Conservation (phyloP, 2,329 filamentous ascomycete genomes). For the Neurospora sp. region DNA sequence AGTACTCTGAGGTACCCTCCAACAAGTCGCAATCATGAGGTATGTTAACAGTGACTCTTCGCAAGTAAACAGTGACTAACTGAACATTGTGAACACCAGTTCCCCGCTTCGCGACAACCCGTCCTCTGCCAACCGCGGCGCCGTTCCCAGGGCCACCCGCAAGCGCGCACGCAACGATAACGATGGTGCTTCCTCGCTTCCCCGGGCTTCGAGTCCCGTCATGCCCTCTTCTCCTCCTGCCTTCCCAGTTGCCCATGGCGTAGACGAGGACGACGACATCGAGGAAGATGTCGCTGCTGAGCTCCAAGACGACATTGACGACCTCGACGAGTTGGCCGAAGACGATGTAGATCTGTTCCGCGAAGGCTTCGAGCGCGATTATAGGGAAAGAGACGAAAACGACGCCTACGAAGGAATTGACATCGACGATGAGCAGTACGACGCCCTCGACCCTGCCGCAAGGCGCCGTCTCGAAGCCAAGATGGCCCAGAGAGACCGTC, state of each 20-base stretch:
- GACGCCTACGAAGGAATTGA: conserved; percentile 62
- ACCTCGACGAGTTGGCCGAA: conserved; percentile 73
- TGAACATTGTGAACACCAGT: conserved; percentile 34
- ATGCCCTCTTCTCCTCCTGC: conserved; percentile 58
- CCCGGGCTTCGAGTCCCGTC: conserved; percentile 45
- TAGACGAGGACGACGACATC: conserved; percentile 62
- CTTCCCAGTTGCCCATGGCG: conserved; percentile 55
- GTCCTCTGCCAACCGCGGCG: conserved; percentile 73
- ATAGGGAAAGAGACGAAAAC: conserved; percentile 52
- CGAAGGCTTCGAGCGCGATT: conserved; percentile 64
- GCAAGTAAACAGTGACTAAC: not conserved
- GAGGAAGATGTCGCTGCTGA: conserved; percentile 54
- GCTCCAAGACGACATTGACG: conserved; percentile 62
- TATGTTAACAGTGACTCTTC: not conserved
- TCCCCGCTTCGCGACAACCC: conserved; percentile 75
- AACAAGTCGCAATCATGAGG: conserved; percentile 3
- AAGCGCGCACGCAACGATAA: conserved; percentile 47
- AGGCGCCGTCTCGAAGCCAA: conserved; percentile 63
- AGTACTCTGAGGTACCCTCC: not conserved
- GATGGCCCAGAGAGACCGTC: conserved; percentile 63
- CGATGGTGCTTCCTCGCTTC: conserved; percentile 42
- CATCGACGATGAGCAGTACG: conserved; percentile 72
- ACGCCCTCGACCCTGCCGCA: conserved; percentile 55
- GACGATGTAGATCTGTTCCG: conserved; percentile 73
- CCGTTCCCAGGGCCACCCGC: conserved; percentile 39